Evolutionary conservation across 805 yeast species (phyloP).

Genomic region (Starmerella etchellsii): DNA sequence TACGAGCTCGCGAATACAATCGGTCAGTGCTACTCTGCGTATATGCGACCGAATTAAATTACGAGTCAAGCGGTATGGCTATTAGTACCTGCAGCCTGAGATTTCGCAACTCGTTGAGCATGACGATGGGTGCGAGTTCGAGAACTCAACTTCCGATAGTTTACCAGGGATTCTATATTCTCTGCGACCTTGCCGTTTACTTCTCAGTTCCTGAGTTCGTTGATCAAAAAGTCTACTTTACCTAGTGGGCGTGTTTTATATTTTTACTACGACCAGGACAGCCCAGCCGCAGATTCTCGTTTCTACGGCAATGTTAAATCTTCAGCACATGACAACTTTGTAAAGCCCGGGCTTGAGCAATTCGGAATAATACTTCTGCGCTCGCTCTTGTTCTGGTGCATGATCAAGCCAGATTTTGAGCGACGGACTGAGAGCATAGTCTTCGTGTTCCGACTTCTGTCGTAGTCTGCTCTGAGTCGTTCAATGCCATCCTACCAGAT

Average conservation of each 20-base stretch:
- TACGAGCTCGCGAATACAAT: slow-evolving; percentile 16
- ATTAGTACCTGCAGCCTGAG: slow-evolving; percentile 47
- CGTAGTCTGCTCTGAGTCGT: slow-evolving; percentile 45
- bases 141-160: slow-evolving; percentile 7
- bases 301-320: slow-evolving; percentile 57
- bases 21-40: slow-evolving; percentile 15
- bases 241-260: slow-evolving; percentile 11
- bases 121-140: slow-evolving; percentile 12
- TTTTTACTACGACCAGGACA: slow-evolving; percentile 46
- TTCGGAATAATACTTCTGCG: slow-evolving; percentile 44
- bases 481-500: slow-evolving; percentile 49
- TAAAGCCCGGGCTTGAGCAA: slow-evolving; percentile 16
- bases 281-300: slow-evolving; percentile 56
- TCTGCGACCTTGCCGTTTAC: slow-evolving; percentile 15
- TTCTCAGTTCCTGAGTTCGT: slow-evolving; percentile 12
- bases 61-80: slow-evolving; percentile 57
- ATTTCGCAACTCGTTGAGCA: slow-evolving; percentile 2
- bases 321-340: background rate
- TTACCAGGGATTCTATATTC: slow-evolving; percentile 16
- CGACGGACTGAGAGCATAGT: slow-evolving; percentile 14
- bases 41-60: slow-evolving; percentile 1
- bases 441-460: slow-evolving; percentile 24
- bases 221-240: slow-evolving; percentile 32
- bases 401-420: slow-evolving; percentile 42
- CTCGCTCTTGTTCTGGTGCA: slow-evolving; percentile 55